Conservation (phyloP, 257 asterid species). For the Solanum ossicruentum region DNA sequence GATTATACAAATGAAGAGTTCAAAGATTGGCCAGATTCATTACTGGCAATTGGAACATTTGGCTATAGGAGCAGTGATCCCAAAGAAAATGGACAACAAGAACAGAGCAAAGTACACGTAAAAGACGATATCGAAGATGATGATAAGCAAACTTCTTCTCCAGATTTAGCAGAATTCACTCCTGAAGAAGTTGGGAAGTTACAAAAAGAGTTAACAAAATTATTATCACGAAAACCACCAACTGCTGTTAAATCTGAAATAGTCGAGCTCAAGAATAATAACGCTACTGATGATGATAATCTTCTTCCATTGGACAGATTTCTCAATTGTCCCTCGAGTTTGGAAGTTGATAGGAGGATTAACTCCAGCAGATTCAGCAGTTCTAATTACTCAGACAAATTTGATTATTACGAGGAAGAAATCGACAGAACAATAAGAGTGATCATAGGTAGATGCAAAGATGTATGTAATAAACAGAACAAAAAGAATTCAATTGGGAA, state of each 20-base stretch:
- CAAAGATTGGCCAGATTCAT: conserved; percentile 61
- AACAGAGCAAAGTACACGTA: conserved; percentile 1
- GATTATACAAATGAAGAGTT: conserved; percentile 49
- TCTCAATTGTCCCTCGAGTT: conserved; percentile 87
- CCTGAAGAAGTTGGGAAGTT: conserved; percentile 62
- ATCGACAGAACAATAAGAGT: conserved; percentile 79
- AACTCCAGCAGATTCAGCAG: conserved; percentile 38
- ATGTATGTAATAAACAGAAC: conserved; percentile 43
- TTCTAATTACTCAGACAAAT: conserved; percentile 15
- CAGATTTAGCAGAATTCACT: conserved; percentile 70
- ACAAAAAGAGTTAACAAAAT: conserved; percentile 50
- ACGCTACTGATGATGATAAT: conserved; percentile 25
- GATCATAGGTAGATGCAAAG: conserved; percentile 77
- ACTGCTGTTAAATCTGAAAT: conserved; percentile 8
- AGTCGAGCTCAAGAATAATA: conserved; percentile 19
- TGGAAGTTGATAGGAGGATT: conserved; percentile 55
- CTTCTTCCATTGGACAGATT: conserved; percentile 69
- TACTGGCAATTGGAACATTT: conserved; percentile 76
- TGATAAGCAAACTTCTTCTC: conserved; percentile 25
- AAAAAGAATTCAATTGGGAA: conserved; percentile 44
- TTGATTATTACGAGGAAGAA: conserved; percentile 61
- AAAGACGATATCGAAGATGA: conserved; percentile 1
- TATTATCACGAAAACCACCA: conserved; percentile 42
- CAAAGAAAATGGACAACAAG: background rate
- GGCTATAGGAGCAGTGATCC: conserved; percentile 35